Conservation (phyloP, 2,329 filamentous ascomycete species). For the Polychaeton citri region DNA sequence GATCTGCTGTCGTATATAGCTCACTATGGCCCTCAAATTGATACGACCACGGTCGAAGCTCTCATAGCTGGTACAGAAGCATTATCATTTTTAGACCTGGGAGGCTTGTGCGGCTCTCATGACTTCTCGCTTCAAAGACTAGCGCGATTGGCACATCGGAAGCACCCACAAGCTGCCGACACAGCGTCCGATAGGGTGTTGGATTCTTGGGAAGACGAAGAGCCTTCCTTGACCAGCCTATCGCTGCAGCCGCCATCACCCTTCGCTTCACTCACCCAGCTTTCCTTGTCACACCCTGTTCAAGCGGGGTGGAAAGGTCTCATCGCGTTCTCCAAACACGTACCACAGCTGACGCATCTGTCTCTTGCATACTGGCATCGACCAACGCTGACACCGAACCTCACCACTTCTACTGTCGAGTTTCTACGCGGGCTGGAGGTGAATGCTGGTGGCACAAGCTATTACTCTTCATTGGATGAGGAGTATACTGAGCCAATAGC, state of each 20-base stretch:
- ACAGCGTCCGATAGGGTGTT: conserved; percentile 10
- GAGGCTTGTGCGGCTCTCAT: conserved; percentile 32
- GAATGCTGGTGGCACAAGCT: conserved; percentile 37
- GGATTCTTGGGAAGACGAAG: conserved; percentile 37
- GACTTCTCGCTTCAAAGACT: conserved; percentile 37
- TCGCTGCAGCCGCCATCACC: conserved; percentile 18
- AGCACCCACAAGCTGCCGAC: neutral
- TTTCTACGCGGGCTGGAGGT: conserved; percentile 28
- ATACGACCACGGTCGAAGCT: conserved; percentile 33
- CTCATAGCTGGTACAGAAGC: conserved; percentile 36
- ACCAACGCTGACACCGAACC: conserved; percentile 44
- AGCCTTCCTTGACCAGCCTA: conserved; percentile 9
- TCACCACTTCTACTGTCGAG: conserved; percentile 31
- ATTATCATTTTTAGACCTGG: conserved; percentile 40
- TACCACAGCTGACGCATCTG: conserved; percentile 47
- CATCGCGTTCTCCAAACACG: conserved; percentile 36
- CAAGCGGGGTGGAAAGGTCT: conserved; percentile 43
- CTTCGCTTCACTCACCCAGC: conserved; percentile 42
- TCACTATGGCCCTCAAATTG: conserved; percentile 33
- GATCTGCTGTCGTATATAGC: conserved; percentile 44
- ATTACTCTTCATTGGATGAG: conserved; percentile 40
- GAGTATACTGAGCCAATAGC: conserved; percentile 44
- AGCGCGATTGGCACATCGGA: conserved; percentile 22
- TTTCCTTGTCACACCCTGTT: conserved; percentile 44
- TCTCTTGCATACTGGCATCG: conserved; percentile 50